A percentile compares a stretch with the other conserved stretches of the same genome.
Conservation (phyloP, 495 filamentous ascomycete genomes). For the Penicillium ucsense region DNA sequence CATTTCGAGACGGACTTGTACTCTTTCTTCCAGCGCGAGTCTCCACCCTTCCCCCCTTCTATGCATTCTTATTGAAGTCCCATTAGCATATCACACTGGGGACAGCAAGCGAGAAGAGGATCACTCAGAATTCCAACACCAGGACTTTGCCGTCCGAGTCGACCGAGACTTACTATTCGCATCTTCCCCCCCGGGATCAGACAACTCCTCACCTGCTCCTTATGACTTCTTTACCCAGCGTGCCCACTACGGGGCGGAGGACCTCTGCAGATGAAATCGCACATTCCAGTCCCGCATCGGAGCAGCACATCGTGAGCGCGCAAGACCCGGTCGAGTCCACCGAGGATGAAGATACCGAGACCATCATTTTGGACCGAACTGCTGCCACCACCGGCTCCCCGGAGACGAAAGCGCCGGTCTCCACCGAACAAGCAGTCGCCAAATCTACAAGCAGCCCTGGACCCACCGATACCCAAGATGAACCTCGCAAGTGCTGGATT, state of each 20-base stretch:
- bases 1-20: too few species aligned
- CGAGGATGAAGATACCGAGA: constrained; percentile 34
- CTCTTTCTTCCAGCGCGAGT: too few species aligned
- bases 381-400: constrained; percentile 11
- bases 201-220: background rate
- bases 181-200: too few species aligned
- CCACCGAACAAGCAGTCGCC: constrained; percentile 9
- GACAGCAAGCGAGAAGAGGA: too few species aligned
- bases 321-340: constrained; percentile 8
- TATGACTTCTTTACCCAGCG: constrained; percentile 34
- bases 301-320: constrained; percentile 2
- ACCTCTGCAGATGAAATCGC: constrained; percentile 22
- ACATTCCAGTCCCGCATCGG: constrained; percentile 13
- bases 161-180: too few species aligned
- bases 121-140: too few species aligned
- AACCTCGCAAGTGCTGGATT: constrained; percentile 79
- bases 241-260: constrained; percentile 21
- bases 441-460: constrained; percentile 9
- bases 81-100: too few species aligned
- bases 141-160: too few species aligned
- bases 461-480: constrained; percentile 16
- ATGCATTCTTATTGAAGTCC: too few species aligned
- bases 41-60: too few species aligned
- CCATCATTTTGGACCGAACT: constrained; percentile 33
- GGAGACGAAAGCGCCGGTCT: constrained; percentile 5